Percentiles rank a stretch among this genome's conserved stretches.
These are phyloP conservation scores for Petunia hybrid DNA, from an alignment of 305 asterid species.

Conservation along the genomic window DNA sequence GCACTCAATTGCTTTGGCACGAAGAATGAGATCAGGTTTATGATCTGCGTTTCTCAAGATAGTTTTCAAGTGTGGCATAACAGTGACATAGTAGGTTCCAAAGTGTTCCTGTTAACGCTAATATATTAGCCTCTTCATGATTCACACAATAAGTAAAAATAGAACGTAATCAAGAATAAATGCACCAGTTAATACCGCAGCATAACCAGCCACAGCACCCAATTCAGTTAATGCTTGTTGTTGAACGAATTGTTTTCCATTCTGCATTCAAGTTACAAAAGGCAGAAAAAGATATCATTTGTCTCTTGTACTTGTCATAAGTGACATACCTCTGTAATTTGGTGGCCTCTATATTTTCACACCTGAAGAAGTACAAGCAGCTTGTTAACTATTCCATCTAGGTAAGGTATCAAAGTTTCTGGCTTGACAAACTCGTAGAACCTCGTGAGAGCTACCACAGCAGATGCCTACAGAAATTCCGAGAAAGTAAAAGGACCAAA, in stretches of 20 bases:
- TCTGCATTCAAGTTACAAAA: too few relatives aligned
- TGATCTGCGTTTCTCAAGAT: constrained; percentile 23
- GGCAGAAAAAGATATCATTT: too few relatives aligned
- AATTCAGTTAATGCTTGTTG: constrained; percentile 96
- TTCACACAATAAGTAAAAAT: not conserved
- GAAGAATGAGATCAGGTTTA: constrained; percentile 32
- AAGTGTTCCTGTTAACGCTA: constrained; percentile 28
- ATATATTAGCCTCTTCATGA: too few relatives aligned
- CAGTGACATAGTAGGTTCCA: constrained; percentile 34
- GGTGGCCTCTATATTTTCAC: not conserved
- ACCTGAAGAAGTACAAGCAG: constrained; percentile 38
- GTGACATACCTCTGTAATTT: too few relatives aligned
- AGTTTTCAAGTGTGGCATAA: constrained; percentile 34
- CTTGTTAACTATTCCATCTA: constrained; percentile 42
- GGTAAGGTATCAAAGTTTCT: constrained; percentile 37
- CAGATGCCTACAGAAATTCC: constrained; percentile 35
- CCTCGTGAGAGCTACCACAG: constrained; percentile 34
- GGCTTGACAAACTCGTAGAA: constrained; percentile 36
- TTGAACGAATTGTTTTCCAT: constrained; percentile 84
- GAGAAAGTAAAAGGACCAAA: not conserved
- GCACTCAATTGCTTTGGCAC: constrained; percentile 36
- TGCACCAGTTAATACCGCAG: constrained; percentile 61
- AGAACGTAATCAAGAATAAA: not conserved
- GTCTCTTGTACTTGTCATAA: constrained; percentile 21
- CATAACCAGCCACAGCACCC: constrained; percentile 95